Conservation (phyloP, 768 basidiomycete species). For the Daedaleopsis sinensis region DNA sequence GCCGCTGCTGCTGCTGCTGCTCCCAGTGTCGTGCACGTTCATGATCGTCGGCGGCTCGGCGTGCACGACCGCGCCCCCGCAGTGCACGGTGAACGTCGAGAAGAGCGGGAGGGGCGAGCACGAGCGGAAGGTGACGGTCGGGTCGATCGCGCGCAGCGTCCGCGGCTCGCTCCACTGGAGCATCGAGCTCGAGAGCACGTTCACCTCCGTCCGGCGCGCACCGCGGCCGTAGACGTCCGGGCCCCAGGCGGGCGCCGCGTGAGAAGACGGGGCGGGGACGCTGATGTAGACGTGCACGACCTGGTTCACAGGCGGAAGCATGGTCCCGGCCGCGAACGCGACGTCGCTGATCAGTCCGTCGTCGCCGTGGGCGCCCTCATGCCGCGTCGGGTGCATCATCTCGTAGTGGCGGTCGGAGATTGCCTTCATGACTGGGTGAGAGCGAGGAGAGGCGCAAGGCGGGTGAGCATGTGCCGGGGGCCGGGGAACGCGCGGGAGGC, state of each 20-base stretch:
- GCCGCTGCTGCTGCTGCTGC: too few relatives aligned
- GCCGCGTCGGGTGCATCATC: conserved; percentile 26
- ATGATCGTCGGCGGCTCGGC: conserved; percentile 44
- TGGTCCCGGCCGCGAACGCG: conserved; percentile 1
- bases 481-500: conserved; percentile 8
- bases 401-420: conserved; percentile 32
- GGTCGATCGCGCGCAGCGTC: conserved; percentile 61
- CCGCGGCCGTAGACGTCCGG: conserved; percentile 6
- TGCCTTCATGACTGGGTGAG: conserved; percentile 26
- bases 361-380: not conserved
- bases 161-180: conserved; percentile 44
- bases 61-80: conserved; percentile 51
- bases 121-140: conserved; percentile 66
- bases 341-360: conserved; percentile 2
- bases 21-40: conserved; percentile 10
- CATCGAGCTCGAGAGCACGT: conserved; percentile 21
- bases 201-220: conserved; percentile 16
- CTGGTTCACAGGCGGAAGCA: conserved; percentile 11
- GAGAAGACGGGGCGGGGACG: conserved; percentile 19
- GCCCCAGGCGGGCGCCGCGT: conserved; percentile 9
- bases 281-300: conserved; percentile 20
- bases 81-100: conserved; percentile 58
- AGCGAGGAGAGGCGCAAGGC: conserved; percentile 24
- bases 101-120: conserved; percentile 49
- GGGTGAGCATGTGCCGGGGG: not conserved